Base-by-base conservation (phyloP, 1,284 basidiomycete genomes). In the Cryptococcus maquisensis region DNA sequence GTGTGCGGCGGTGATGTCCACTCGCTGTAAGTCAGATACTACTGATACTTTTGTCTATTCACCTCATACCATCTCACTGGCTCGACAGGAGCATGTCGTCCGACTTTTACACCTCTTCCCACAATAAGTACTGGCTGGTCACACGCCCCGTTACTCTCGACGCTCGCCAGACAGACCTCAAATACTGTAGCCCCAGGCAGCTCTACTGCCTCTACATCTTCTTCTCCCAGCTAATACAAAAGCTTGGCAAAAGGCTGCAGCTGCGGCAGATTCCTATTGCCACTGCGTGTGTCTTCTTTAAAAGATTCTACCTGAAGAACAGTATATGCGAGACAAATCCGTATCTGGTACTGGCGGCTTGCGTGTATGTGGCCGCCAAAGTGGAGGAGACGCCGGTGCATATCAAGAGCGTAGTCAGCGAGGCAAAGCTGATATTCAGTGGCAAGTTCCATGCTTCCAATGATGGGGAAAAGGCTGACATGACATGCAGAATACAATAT, bases 341-440 rank as follows among this genome's bases (percentile, higher is more conserved):
- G 0, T 94, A 91, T 67, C 80, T 95, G 48, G 92, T 98, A 40
- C 85, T 92, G 36, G 86, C 92, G 0, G 90, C 93, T 0, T 98
- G 94, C 75, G 86, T 89, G 59, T 98, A 97, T 73, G 86, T 98
- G 23, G 93, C 95, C 3, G 90, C 93, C 4, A 98, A 98, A 74
- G 90, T 93, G 0, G 95, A 98, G 68, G 95, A 98, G 73, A 90
- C 87, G 0, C 93, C 95, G 0, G 83, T 94, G 0, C 93, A 96
- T 70, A 92, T 98, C 78, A 96, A 96, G 78, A 87, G 83, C 56
- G 86, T 95, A 20, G 85, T 95, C n/a, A 78, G 84, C 0, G 93
- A 96, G 70, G 86, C 92, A 0, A 82, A 87, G 55, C 71, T 81
- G 16, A 77, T 93, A 38, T 96, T 93, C 72, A 82, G 81, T 57